phyloP scores from a whole-genome alignment of 2,329 filamentous ascomycete species.

The Fusarium oxysporum region DNA sequence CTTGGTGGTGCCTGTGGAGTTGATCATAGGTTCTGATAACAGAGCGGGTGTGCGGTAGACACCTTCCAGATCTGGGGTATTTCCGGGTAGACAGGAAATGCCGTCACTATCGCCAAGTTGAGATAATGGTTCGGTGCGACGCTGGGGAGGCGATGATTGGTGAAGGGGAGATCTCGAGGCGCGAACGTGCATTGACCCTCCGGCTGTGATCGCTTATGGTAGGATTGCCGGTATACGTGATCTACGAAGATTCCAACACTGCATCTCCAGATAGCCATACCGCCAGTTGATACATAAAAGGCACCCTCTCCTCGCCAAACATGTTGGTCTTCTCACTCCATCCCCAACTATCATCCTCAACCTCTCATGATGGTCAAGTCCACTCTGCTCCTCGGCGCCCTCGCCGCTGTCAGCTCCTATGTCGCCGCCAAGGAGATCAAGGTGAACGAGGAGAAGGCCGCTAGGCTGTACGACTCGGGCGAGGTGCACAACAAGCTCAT shows the following conservation, averaged over 20 bases:
- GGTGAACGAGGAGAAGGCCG: constrained; percentile 22
- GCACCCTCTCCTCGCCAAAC: fast-evolving
- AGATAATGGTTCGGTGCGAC: constrained; percentile 13
- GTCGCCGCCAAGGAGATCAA: constrained; percentile 35
- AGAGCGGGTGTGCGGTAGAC: neutral
- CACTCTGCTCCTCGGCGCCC: constrained; percentile 18
- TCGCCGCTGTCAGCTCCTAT: constrained; percentile 21
- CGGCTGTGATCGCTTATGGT: neutral
- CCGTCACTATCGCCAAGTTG: constrained; percentile 26
- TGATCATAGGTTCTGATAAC: neutral
- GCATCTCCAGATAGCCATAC: neutral
- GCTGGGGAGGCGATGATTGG: constrained; percentile 5
- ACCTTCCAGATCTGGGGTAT: constrained; percentile 30
- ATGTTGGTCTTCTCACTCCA: neutral
- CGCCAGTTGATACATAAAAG: neutral
- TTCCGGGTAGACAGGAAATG: constrained; percentile 3
- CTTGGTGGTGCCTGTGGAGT: neutral
- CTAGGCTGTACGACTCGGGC: constrained; percentile 34
- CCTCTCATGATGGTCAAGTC: constrained; percentile 35
- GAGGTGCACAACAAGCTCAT: constrained; percentile 38
- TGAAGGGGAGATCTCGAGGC: neutral
- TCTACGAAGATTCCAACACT: neutral
- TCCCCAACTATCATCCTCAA: neutral
- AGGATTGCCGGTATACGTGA: neutral
- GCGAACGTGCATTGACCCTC: neutral